A percentile compares a stretch with the other conserved stretches of the same genome.
Evolutionary conservation across 2,329 filamentous ascomycete genomes (phyloP).

Genomic region (Paraphoma sp.): DNA sequence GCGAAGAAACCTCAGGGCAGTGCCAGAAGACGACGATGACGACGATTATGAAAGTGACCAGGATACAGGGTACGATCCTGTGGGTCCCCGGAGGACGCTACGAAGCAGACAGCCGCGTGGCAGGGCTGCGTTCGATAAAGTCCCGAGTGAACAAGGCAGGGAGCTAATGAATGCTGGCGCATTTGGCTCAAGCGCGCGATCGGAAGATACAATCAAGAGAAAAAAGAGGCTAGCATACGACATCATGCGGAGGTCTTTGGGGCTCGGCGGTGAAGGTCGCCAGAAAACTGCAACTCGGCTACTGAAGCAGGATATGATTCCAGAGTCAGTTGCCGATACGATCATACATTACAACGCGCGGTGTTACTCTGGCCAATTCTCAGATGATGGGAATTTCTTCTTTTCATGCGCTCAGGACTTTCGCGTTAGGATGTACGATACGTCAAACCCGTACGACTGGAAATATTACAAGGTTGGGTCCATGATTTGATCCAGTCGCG

Average conservation of each 20-base stretch:
- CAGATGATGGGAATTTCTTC: conserved; percentile 96
- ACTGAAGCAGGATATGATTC: conserved; percentile 79
- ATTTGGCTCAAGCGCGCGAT: conserved; percentile 73
- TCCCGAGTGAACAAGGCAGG: conserved; percentile 78
- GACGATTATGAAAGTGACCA: conserved; percentile 48
- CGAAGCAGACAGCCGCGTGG: conserved; percentile 54
- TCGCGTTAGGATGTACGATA: conserved; percentile 96
- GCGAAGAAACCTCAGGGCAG: conserved; percentile 12
- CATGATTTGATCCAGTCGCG: not conserved
- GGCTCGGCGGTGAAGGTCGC: conserved; percentile 65
- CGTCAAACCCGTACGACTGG: conserved; percentile 94
- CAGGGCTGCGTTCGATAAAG: conserved; percentile 71
- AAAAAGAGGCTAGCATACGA: conserved; percentile 69
- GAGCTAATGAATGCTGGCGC: conserved; percentile 81
- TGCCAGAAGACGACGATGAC: conserved; percentile 48
- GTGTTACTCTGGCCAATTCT: conserved; percentile 96
- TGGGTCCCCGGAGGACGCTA: conserved; percentile 43
- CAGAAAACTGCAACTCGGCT: conserved; percentile 69
- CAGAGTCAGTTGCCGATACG: conserved; percentile 77
- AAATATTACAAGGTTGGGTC: conserved; percentile 83
- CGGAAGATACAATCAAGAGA: conserved; percentile 61
- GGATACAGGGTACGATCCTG: conserved; percentile 45
- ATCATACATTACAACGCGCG: conserved; percentile 86
- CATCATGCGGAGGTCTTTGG: conserved; percentile 83
- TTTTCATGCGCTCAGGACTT: conserved; percentile 93